Percentiles rank a stretch among this genome's conserved stretches.
Conservation (phyloP, 306 rosid genomes). For the Fragaria iinumae region DNA sequence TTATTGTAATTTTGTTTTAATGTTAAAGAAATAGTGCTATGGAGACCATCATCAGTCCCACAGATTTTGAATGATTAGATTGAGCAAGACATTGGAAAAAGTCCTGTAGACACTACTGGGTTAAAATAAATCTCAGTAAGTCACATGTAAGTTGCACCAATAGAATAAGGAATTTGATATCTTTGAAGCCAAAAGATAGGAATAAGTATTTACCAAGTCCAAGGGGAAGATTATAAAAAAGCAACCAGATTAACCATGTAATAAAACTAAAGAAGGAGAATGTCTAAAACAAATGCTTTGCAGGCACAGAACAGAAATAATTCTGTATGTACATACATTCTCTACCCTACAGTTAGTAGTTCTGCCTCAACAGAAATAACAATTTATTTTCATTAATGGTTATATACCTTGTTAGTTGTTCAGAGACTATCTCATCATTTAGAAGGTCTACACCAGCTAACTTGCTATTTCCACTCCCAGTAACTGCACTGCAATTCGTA, state of each 20-base stretch:
- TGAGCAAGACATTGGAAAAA: too few relatives aligned
- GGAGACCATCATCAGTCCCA: too few relatives aligned
- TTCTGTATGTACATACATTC: too few relatives aligned
- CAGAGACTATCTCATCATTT: slow-evolving; percentile 86
- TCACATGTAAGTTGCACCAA: too few relatives aligned
- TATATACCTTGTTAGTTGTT: slow-evolving; percentile 80
- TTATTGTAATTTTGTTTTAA: too few relatives aligned
- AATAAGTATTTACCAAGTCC: not conserved
- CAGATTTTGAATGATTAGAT: too few relatives aligned
- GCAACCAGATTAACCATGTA: not conserved
- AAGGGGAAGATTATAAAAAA: not conserved
- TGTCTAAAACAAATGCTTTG: not conserved
- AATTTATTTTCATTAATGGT: not conserved
- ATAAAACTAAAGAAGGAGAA: not conserved
- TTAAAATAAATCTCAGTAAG: too few relatives aligned
- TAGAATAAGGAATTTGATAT: not conserved
- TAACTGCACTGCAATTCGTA: slow-evolving; percentile 27
- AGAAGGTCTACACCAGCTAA: slow-evolving; percentile 47
- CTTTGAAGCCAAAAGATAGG: not conserved
- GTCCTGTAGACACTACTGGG: too few relatives aligned
- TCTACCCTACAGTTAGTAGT: not conserved
- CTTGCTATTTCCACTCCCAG: slow-evolving; percentile 39
- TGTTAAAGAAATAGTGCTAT: too few relatives aligned
- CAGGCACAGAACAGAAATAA: not conserved
- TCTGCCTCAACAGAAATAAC: not conserved